phyloP scores from a whole-genome alignment of 495 filamentous ascomycete species.

The Trichoderma asperelloides region DNA sequence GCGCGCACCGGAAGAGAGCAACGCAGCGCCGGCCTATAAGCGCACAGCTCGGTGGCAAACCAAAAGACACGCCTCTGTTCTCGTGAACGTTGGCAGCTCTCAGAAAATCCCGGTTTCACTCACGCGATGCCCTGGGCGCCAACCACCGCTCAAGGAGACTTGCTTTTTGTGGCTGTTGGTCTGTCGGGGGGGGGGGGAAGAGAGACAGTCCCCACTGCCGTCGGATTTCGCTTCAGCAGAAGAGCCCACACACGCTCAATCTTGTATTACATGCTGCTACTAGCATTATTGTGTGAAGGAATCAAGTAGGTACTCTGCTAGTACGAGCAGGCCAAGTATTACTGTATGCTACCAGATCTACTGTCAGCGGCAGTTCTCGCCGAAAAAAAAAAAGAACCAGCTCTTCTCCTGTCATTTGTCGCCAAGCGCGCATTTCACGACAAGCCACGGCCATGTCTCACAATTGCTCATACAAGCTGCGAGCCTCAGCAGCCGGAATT shows the following conservation, averaged over 20 bases:
- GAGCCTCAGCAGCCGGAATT: not conserved
- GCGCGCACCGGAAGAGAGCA: too few species aligned
- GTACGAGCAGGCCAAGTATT: not conserved
- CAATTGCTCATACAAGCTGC: not conserved
- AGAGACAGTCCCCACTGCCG: not conserved
- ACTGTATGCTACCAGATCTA: not conserved
- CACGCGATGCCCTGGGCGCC: not conserved
- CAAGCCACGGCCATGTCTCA: not conserved
- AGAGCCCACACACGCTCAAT: not conserved
- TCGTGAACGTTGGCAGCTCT: not conserved
- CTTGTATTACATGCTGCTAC: not conserved
- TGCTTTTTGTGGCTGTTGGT: not conserved
- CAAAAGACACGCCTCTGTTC: not conserved
- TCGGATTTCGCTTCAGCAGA: conserved; percentile 1
- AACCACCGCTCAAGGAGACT: not conserved
- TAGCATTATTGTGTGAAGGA: not conserved
- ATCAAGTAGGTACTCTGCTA: not conserved
- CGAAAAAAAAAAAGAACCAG: not conserved
- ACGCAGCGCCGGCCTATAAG: too few species aligned
- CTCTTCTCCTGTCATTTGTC: not conserved
- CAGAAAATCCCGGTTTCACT: not conserved
- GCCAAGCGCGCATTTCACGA: not conserved
- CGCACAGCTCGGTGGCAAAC: not conserved
- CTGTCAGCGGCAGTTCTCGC: too few species aligned
- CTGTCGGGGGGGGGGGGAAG: not conserved